Percentiles rank a stretch among this genome's conserved stretches.
Evolutionary conservation across 805 yeast species (phyloP).

Genomic region (Candida pseudoglaebosa): DNA sequence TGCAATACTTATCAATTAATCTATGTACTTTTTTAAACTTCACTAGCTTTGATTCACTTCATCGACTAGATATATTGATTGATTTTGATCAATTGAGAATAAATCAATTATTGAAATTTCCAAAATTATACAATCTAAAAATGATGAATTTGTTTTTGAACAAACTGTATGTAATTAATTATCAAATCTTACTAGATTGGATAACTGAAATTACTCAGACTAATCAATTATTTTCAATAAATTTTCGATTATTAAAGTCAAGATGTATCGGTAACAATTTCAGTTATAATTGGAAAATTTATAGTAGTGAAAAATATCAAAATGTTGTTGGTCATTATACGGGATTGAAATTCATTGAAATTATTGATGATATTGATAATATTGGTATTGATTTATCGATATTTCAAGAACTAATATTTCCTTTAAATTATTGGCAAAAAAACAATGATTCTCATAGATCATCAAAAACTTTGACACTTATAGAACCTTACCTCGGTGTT

Average conservation of each 20-base stretch:
- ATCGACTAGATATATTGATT: slow-evolving; percentile 17
- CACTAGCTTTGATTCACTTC: slow-evolving; percentile 1
- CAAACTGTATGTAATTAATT: slow-evolving; percentile 5
- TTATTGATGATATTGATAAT: slow-evolving; percentile 1
- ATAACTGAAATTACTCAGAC: not conserved
- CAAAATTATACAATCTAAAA: not conserved
- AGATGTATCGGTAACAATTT: not conserved
- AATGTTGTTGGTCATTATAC: slow-evolving; percentile 4
- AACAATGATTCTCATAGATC: too few species aligned
- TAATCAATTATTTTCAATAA: not conserved
- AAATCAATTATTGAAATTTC: not conserved
- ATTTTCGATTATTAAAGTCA: not conserved
- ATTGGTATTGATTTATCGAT: slow-evolving; percentile 14
- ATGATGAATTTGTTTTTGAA: slow-evolving; percentile 8
- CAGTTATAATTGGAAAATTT: slow-evolving; percentile 3
- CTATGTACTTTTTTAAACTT: slow-evolving; percentile 9
- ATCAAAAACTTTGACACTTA: slow-evolving; percentile 11
- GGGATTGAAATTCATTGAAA: slow-evolving; percentile 4
- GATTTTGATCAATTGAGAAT: slow-evolving; percentile 16
- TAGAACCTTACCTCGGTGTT: slow-evolving; percentile 19
- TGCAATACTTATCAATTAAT: slow-evolving; percentile 16
- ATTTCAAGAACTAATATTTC: slow-evolving; percentile 7
- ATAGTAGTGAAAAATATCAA: slow-evolving; percentile 3
- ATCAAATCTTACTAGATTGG: slow-evolving; percentile 5
- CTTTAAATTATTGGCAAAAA: not conserved